Evolutionary conservation across 306 rosid species (phyloP).

Genomic region (Neltuma alba): DNA sequence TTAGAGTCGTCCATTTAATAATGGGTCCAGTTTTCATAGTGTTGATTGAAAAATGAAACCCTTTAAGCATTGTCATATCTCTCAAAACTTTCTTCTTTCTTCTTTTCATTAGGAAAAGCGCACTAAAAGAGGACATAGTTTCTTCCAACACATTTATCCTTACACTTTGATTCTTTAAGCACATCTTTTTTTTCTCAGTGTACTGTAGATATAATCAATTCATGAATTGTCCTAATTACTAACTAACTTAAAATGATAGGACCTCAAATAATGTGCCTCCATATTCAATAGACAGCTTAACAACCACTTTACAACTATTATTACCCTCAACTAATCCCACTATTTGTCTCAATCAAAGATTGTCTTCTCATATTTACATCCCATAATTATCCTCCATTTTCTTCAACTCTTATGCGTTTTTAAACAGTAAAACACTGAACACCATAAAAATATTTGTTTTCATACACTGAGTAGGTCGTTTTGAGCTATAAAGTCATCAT

Average conservation of each 20-base stretch:
- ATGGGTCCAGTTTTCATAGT: neutral
- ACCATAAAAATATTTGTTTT: too few species aligned
- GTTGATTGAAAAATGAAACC: neutral
- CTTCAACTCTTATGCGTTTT: neutral
- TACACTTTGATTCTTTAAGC: neutral
- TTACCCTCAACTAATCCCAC: neutral
- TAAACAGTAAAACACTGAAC: neutral
- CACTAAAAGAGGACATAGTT: neutral
- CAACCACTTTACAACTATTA: conserved; percentile 6
- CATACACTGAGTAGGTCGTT: too few species aligned
- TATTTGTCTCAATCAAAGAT: neutral
- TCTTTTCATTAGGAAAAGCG: neutral
- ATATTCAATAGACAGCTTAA: neutral
- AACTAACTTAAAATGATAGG: neutral
- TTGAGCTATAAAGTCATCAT: too few species aligned
- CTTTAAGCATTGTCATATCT: neutral
- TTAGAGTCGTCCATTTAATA: too few species aligned
- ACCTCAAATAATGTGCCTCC: neutral
- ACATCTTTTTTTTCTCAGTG: neutral
- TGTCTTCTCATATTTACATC: neutral
- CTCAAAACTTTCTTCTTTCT: neutral
- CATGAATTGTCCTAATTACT: neutral
- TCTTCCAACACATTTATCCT: neutral
- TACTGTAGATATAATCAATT: neutral
- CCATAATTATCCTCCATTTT: neutral